A percentile compares a stretch with the other conserved stretches of the same genome.
These are phyloP conservation scores for Acer negundo DNA, from an alignment of 345 rosid genomes.

Conservation along the genomic window DNA sequence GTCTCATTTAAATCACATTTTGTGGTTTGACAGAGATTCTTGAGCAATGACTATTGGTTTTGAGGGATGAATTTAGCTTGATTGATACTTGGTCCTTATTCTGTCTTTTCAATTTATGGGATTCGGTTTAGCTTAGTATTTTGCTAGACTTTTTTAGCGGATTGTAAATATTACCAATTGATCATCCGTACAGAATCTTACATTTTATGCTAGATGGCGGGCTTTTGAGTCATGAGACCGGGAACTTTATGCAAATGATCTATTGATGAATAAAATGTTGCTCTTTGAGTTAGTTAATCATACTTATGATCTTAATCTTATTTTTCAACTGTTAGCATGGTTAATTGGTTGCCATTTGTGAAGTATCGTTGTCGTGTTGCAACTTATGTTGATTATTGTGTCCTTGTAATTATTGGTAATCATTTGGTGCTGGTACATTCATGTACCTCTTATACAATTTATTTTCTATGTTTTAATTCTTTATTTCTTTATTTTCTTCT, in stretches of 20 bases:
- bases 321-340: neutral
- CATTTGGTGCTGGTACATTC: neutral
- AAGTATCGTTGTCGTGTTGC: neutral
- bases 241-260: neutral
- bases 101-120: neutral
- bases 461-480: neutral
- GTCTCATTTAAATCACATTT: neutral
- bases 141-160: neutral
- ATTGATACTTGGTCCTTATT: neutral
- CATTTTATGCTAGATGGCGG: too few species aligned
- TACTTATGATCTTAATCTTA: neutral
- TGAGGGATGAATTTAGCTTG: neutral
- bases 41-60: neutral
- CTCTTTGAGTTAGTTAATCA: neutral
- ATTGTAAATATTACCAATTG: too few species aligned
- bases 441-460: neutral
- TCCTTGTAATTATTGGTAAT: neutral
- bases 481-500: neutral
- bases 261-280: neutral
- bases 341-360: neutral
- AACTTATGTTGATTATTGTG: neutral
- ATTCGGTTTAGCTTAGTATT: neutral
- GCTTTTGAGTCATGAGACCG: too few species aligned
- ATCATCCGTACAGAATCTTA: too few species aligned
- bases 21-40: neutral